Conservation (phyloP, 2,329 filamentous ascomycete species). For the Fusarium stilboides region DNA sequence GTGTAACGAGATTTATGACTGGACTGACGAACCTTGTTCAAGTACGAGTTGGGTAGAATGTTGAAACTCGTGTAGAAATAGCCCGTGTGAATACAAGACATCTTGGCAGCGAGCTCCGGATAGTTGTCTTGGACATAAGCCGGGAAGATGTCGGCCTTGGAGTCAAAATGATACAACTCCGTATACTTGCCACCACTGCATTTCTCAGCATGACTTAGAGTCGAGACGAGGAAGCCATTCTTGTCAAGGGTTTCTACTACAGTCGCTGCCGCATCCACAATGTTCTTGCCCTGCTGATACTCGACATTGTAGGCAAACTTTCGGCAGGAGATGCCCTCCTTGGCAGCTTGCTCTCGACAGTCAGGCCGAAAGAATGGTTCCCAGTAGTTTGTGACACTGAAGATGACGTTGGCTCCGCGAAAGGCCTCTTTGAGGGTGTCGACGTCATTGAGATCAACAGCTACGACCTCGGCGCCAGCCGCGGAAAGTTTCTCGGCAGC, state of each 20-base stretch:
- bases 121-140: conserved; percentile 61
- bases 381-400: conserved; percentile 71
- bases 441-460: conserved; percentile 61
- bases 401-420: conserved; percentile 64
- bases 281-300: conserved; percentile 60
- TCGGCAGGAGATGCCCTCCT: conserved; percentile 59
- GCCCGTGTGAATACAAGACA: conserved; percentile 66
- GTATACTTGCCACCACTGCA: conserved; percentile 62
- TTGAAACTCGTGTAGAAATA: conserved; percentile 65
- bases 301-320: conserved; percentile 65
- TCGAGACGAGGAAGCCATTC: conserved; percentile 67
- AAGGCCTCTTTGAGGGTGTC: conserved; percentile 59
- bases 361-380: conserved; percentile 64
- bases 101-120: conserved; percentile 63
- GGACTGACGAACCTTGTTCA: conserved; percentile 58
- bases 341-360: conserved; percentile 57
- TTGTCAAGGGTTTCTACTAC: conserved; percentile 58
- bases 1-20: too few relatives aligned
- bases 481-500: conserved; percentile 58
- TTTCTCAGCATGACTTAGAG: conserved; percentile 63
- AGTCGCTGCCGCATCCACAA: conserved; percentile 66
- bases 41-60: conserved; percentile 63
- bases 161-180: conserved; percentile 68
- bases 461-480: conserved; percentile 61
- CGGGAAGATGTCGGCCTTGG: conserved; percentile 67